These are phyloP conservation scores for Viridothelium virens DNA, from an alignment of 495 filamentous ascomycete genomes.

Conservation along the genomic window DNA sequence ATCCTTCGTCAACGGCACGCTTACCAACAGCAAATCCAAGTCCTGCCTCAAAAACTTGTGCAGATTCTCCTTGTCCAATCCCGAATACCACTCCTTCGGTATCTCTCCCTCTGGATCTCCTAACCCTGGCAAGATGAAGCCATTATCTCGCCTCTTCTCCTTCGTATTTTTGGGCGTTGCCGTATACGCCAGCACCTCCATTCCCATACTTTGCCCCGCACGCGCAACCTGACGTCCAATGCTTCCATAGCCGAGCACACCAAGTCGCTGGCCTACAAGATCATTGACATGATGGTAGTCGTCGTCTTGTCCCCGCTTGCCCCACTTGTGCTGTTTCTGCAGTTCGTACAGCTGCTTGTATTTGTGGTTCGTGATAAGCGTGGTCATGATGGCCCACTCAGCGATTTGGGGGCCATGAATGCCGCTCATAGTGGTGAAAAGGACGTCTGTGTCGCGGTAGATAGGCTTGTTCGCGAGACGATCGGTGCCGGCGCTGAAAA, in stretches of 20 bases:
- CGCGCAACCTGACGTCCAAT: slow-evolving; percentile 72
- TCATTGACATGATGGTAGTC: slow-evolving; percentile 37
- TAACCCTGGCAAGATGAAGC: slow-evolving; percentile 65
- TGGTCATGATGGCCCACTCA: slow-evolving; percentile 65
- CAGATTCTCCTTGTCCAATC: slow-evolving; percentile 50
- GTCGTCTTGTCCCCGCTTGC: slow-evolving; percentile 29
- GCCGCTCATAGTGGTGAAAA: slow-evolving; percentile 64
- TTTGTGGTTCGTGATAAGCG: slow-evolving; percentile 49
- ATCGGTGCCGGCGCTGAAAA: slow-evolving; percentile 68
- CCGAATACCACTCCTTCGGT: slow-evolving; percentile 66
- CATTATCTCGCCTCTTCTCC: slow-evolving; percentile 51
- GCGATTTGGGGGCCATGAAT: slow-evolving; percentile 79
- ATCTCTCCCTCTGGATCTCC: slow-evolving; percentile 69
- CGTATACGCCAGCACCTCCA: slow-evolving; percentile 77
- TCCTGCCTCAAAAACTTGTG: slow-evolving; percentile 59
- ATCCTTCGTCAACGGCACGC: slow-evolving; percentile 62
- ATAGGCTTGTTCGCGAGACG: slow-evolving; percentile 55
- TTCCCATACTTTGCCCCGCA: slow-evolving; percentile 63
- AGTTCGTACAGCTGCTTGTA: slow-evolving; percentile 43
- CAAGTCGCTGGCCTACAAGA: slow-evolving; percentile 51
- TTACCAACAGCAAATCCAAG: slow-evolving; percentile 68
- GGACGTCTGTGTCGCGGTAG: slow-evolving; percentile 54
- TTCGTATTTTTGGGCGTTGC: slow-evolving; percentile 51
- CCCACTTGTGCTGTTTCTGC: slow-evolving; percentile 49
- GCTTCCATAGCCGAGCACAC: slow-evolving; percentile 76